Evolutionary conservation across 2,329 filamentous ascomycete species (phyloP).

Genomic region (Claviceps arundinis): DNA sequence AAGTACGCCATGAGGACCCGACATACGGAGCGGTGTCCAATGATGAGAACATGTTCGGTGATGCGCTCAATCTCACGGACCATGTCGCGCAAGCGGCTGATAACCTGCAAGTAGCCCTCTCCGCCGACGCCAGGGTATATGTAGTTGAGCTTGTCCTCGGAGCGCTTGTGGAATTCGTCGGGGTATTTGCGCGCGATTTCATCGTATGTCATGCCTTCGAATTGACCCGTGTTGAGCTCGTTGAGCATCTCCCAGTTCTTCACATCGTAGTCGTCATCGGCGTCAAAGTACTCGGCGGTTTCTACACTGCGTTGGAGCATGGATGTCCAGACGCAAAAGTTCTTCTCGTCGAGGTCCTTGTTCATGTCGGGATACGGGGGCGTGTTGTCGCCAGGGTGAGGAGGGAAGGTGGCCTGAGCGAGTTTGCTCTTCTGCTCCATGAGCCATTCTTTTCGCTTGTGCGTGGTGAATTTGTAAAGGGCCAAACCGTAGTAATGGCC

Average conservation of each 20-base stretch:
- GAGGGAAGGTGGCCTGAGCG: constrained; percentile 71
- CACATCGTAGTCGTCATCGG: constrained; percentile 85
- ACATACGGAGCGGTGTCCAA: constrained; percentile 84
- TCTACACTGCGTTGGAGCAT: constrained; percentile 88
- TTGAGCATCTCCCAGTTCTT: constrained; percentile 98
- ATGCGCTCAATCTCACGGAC: constrained; percentile 96
- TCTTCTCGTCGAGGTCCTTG: constrained; percentile 60
- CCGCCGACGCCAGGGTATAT: constrained; percentile 93
- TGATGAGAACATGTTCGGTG: constrained; percentile 85
- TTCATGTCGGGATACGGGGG: constrained; percentile 84
- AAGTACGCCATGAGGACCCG: constrained; percentile 94
- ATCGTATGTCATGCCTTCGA: constrained; percentile 90
- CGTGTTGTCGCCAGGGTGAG: constrained; percentile 78
- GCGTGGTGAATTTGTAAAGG: constrained; percentile 71
- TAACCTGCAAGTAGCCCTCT: constrained; percentile 92
- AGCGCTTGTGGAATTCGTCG: constrained; percentile 69
- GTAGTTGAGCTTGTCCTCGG: constrained; percentile 82
- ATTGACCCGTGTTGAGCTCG: constrained; percentile 82
- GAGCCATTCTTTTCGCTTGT: constrained; percentile 71
- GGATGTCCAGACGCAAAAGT: constrained; percentile 96
- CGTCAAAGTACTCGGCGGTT: constrained; percentile 77
- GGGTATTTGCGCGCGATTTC: constrained; percentile 71
- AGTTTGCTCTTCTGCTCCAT: constrained; percentile 68
- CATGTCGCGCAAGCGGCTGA: constrained; percentile 87
- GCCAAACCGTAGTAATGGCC: constrained; percentile 68